phyloP scores from a whole-genome alignment of 108 stramenopile species.

The Cyclostephanos invisitatus region DNA sequence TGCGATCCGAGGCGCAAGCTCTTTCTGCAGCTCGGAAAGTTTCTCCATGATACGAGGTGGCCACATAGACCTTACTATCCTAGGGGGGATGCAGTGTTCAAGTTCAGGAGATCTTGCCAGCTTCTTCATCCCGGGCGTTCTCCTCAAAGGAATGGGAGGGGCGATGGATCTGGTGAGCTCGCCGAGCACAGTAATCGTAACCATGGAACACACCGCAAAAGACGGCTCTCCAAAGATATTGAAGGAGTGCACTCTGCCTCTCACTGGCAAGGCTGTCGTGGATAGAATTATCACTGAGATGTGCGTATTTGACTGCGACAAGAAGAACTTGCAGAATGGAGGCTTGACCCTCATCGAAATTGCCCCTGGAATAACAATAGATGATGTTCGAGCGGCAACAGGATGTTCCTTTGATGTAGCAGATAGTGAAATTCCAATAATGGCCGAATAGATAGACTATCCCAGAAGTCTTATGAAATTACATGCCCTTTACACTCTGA shows the following conservation, averaged over 20 bases:
- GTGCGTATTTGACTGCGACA: slow-evolving; percentile 87
- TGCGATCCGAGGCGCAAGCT: slow-evolving; percentile 66
- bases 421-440: slow-evolving; percentile 44
- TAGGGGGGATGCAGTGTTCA: slow-evolving; percentile 90
- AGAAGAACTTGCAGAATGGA: slow-evolving; percentile 50
- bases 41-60: slow-evolving; percentile 95
- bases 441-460: slow-evolving; percentile 27
- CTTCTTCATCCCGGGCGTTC: slow-evolving; percentile 95
- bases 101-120: slow-evolving; percentile 89
- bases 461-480: neutral
- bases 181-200: slow-evolving; percentile 84
- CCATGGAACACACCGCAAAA: slow-evolving; percentile 94
- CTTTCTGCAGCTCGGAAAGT: slow-evolving; percentile 78
- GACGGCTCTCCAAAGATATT: slow-evolving; percentile 88
- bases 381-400: slow-evolving; percentile 68
- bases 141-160: slow-evolving; percentile 93
- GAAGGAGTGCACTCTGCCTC: slow-evolving; percentile 79
- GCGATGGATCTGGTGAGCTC: slow-evolving; percentile 93
- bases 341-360: slow-evolving; percentile 79
- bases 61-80: slow-evolving; percentile 91
- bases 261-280: slow-evolving; percentile 89
- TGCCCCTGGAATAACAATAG: slow-evolving; percentile 67
- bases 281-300: slow-evolving; percentile 93
- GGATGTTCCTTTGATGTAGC: slow-evolving; percentile 55
- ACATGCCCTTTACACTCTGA: no score